Evolutionary conservation across 192 early-diverging fungal species (phyloP).

Genomic region (Rhizophagus clarus): DNA sequence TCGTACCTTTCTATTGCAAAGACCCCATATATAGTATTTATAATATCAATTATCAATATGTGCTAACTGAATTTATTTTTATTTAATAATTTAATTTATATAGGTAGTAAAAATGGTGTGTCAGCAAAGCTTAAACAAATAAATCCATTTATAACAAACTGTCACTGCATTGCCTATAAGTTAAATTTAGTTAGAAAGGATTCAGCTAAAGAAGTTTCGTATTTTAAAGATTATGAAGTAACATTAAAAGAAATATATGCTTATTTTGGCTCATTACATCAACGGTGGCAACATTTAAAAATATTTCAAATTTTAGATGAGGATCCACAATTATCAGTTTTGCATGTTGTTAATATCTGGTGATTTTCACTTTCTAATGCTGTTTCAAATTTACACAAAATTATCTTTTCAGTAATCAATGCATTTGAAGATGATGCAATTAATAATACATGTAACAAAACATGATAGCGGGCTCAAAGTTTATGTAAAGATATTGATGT

Average conservation of each 20-base stretch:
- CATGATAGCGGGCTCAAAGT: not conserved
- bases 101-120: slow-evolving; percentile 1
- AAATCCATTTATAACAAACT: slow-evolving; percentile 16
- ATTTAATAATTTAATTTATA: not conserved
- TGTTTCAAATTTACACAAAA: slow-evolving; percentile 18
- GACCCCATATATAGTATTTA: not conserved
- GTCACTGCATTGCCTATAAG: not conserved
- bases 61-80: too few relatives aligned
- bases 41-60: not conserved
- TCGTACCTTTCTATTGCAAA: not conserved
- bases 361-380: slow-evolving; percentile 8
- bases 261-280: not conserved
- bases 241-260: slow-evolving; percentile 16
- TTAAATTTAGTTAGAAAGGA: slow-evolving; percentile 4
- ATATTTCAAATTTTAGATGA: slow-evolving; percentile 1
- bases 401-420: slow-evolving; percentile 13
- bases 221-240: slow-evolving; percentile 16
- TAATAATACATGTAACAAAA: not conserved
- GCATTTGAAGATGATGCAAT: slow-evolving; percentile 1
- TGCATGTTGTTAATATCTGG: not conserved
- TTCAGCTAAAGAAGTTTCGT: not conserved
- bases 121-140: not conserved
- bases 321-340: slow-evolving; percentile 3
- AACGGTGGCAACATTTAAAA: not conserved
- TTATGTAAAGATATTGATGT: not conserved